Evolutionary conservation across 1,139 yeast genomes (phyloP).

Genomic region (Blastobotrys ciferrii): DNA sequence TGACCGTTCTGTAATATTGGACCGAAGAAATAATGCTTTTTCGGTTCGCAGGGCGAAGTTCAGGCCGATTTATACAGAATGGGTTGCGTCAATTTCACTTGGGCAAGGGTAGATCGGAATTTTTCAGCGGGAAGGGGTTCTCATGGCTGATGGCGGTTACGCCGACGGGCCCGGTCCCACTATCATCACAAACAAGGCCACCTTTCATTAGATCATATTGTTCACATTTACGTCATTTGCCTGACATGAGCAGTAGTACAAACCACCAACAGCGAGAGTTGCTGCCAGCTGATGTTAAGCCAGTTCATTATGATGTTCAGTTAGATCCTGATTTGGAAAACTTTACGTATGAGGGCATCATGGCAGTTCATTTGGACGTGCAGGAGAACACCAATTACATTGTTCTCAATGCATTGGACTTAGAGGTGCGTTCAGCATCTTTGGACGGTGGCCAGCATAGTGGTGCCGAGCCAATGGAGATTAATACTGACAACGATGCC

Average conservation of each 20-base stretch:
- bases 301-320: conserved; percentile 65
- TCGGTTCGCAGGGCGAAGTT: neutral
- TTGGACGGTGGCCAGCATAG: conserved; percentile 9
- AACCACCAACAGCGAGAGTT: conserved; percentile 46
- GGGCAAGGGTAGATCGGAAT: neutral
- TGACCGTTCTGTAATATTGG: neutral
- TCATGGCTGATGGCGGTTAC: neutral
- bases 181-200: neutral
- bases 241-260: neutral
- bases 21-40: neutral
- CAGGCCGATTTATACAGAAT: neutral
- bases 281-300: conserved; percentile 70
- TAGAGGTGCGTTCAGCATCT: conserved; percentile 48
- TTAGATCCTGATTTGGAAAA: conserved; percentile 72
- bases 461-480: conserved; percentile 13
- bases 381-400: conserved; percentile 52
- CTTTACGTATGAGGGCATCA: conserved; percentile 68
- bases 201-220: conserved; percentile 1
- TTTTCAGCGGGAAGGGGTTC: neutral
- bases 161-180: neutral
- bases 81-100: neutral
- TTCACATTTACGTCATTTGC: neutral
- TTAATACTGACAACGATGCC: conserved; percentile 48
- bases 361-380: conserved; percentile 63
- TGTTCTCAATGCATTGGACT: conserved; percentile 61